Evolutionary conservation across 2,329 filamentous ascomycete genomes (phyloP), one percentile per base, ranked within the genome.

Genomic region (Diaporthe aspalathi): DNA sequence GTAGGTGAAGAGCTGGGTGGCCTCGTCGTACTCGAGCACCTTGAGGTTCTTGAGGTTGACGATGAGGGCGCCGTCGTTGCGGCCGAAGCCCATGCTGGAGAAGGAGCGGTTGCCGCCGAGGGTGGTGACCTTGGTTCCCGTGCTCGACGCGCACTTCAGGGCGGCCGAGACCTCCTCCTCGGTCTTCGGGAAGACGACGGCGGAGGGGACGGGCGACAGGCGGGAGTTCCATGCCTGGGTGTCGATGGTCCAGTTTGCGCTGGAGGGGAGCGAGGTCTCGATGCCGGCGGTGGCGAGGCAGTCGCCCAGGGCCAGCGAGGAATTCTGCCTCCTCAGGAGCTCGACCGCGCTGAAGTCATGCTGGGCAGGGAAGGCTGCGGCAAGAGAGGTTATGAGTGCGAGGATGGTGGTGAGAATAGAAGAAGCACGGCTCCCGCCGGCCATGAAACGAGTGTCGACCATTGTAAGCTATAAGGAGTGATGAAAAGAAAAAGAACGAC

Each of bases 21-120:
- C 11, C 11, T 52, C 54, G 35, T 69, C 67, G 35, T 53, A 63
- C 29, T 69, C 56, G 5, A 69, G 45, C 29, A 69, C 40, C 54
- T 69, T 69, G 32, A 69, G 38, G 56, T 69, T 27, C 40, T 16
- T 14, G 11, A 69, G 45, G 67, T 69, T 69, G 54, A 69, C 27
- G 22, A 69, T 40, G 24, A 69, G 40, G 22, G 67, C 67, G 14
- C 67, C 67, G 11, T 69, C 67, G 45, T 62, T 69, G 9, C 67
- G 67, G 49, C 67, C 67, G 2, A 69, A 69, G 35, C 67, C 67
- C 67, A 69, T 69, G 54, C 67, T 69, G 20, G 67, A 69, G 45
- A 69, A 69, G 16, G 67, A 69, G 24, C 67, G 67, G 54, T 69
- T 69, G 16, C 67, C 67, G 24, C 67, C 67, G 8, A 69, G 67